Evolutionary conservation across 208 protist genomes (phyloP).

Genomic region (Wallacemonas sp.): DNA sequence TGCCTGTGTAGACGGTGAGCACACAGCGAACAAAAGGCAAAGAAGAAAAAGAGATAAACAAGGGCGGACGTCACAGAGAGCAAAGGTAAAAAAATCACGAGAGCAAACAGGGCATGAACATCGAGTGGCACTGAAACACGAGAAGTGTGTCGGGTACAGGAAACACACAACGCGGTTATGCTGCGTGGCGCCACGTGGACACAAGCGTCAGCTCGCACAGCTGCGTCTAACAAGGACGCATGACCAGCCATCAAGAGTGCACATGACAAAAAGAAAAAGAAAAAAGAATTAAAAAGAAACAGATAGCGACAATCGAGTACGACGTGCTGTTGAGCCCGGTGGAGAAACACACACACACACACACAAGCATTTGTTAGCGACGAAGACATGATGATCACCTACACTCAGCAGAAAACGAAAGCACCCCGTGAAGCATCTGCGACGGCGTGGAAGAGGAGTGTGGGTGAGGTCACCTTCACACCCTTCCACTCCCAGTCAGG

Average conservation of each 20-base stretch:
- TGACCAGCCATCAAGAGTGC: not conserved
- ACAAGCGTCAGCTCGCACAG: not conserved
- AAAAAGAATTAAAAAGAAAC: not conserved
- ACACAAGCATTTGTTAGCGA: too few relatives aligned
- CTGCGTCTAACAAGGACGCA: not conserved
- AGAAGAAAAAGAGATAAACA: not conserved
- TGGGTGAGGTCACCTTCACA: too few relatives aligned
- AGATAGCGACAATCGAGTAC: not conserved
- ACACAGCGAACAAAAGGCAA: not conserved
- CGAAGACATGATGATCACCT: too few relatives aligned
- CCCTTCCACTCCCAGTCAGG: too few relatives aligned
- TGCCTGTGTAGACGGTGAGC: not conserved
- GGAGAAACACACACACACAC: not conserved
- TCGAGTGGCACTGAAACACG: too few relatives aligned
- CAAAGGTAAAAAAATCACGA: too few relatives aligned
- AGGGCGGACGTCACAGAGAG: too few relatives aligned
- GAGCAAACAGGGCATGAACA: too few relatives aligned
- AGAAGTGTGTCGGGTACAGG: not conserved
- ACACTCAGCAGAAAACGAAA: too few relatives aligned
- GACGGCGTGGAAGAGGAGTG: too few relatives aligned
- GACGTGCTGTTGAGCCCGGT: not conserved
- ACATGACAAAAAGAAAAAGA: conserved; percentile 2
- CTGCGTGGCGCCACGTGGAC: too few relatives aligned
- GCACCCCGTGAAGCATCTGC: too few relatives aligned
- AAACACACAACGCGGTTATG: not conserved